Conservation (phyloP, 2,329 filamentous ascomycete genomes). For the Sclerotinia subarctica region DNA sequence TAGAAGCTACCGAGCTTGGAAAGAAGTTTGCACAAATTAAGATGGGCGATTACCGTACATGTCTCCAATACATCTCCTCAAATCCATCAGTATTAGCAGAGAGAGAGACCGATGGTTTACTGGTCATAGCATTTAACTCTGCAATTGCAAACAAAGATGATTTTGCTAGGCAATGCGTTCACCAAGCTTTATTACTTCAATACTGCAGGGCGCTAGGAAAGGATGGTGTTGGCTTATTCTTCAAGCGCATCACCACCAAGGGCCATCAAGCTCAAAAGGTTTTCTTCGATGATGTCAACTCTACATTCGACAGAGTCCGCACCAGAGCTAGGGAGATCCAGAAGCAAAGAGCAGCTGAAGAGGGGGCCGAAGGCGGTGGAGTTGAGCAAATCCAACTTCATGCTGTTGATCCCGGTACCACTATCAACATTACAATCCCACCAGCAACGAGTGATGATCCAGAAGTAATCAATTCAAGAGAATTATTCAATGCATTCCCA, state of each 20-base stretch:
- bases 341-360: constrained; percentile 51
- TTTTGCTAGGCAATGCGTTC: constrained; percentile 81
- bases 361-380: constrained; percentile 56
- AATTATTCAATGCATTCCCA: constrained; percentile 80
- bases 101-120: constrained; percentile 82
- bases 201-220: constrained; percentile 89
- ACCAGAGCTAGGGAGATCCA: constrained; percentile 55
- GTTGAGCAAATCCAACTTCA: constrained; percentile 98
- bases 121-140: constrained; percentile 88
- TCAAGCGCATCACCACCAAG: constrained; percentile 88
- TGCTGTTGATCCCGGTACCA: constrained; percentile 87
- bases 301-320: constrained; percentile 80
- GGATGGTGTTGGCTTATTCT: constrained; percentile 88
- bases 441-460: constrained; percentile 64
- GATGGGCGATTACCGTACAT: constrained; percentile 67
- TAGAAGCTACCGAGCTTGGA: constrained; percentile 74
- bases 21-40: constrained; percentile 79
- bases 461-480: constrained; percentile 59
- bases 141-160: constrained; percentile 74
- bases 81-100: constrained; percentile 79
- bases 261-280: constrained; percentile 87
- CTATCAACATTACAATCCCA: constrained; percentile 85
- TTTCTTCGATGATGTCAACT: constrained; percentile 89
- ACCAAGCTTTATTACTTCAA: constrained; percentile 87
- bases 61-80: constrained; percentile 71